Conservation (phyloP, 441 rosid genomes). For the Pelargonium exstipulatum region DNA sequence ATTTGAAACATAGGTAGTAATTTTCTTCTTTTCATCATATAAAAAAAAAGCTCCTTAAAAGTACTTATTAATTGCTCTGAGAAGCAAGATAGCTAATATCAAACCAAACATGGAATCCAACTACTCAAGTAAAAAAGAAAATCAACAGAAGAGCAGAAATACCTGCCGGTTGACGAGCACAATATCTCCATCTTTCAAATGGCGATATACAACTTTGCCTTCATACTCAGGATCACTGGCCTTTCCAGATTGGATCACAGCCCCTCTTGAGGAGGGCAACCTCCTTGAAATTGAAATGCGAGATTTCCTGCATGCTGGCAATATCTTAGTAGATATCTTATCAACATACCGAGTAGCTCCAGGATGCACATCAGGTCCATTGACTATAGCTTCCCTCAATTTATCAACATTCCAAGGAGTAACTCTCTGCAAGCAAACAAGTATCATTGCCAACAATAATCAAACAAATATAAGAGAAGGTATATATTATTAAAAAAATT, state of each 20-base stretch:
- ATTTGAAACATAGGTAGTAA: too few species aligned
- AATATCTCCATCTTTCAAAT: slow-evolving; percentile 88
- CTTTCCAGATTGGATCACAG: slow-evolving; percentile 54
- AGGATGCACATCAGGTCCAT: slow-evolving; percentile 84
- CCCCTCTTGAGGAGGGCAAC: slow-evolving; percentile 75
- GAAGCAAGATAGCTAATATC: neutral
- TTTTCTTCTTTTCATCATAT: neutral
- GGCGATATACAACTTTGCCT: slow-evolving; percentile 85
- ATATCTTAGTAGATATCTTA: slow-evolving; percentile 44
- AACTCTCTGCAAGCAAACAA: slow-evolving; percentile 57
- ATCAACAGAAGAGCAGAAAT: slow-evolving; percentile 9
- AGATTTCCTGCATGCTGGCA: slow-evolving; percentile 46
- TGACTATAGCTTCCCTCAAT: slow-evolving; percentile 74
- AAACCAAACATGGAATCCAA: neutral
- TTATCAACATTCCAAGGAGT: slow-evolving; percentile 75
- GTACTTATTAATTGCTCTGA: neutral
- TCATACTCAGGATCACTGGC: slow-evolving; percentile 57
- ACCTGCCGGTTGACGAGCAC: slow-evolving; percentile 99
- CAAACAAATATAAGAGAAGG: slow-evolving; percentile 1
- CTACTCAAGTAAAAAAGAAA: neutral
- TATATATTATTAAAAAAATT: neutral
- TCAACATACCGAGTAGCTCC: slow-evolving; percentile 93
- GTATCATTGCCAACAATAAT: slow-evolving; percentile 12
- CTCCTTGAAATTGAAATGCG: slow-evolving; percentile 74
- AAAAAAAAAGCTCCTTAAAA: neutral